Evolutionary conservation across 768 basidiomycete species (phyloP).

Genomic region (Serendipita sp.): DNA sequence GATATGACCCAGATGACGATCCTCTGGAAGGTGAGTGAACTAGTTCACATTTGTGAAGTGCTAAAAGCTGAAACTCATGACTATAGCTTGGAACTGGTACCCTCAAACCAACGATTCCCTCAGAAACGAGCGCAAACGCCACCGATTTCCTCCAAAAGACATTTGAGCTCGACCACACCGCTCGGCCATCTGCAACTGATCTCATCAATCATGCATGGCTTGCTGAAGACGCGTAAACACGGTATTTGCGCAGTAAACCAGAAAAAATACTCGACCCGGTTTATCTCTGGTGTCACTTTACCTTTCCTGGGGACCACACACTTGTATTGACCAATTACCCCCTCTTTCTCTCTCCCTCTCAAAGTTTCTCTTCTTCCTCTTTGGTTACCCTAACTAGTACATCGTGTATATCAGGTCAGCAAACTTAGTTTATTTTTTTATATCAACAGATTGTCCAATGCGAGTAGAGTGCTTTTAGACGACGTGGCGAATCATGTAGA

Average conservation of each 20-base stretch:
- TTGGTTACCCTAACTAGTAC: no score
- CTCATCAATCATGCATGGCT: conserved; percentile 66
- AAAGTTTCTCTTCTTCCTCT: no score
- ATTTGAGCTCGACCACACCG: conserved; percentile 70
- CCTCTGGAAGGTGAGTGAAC: conserved; percentile 66
- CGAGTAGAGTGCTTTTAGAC: no score
- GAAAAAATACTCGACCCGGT: neutral
- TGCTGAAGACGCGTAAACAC: neutral
- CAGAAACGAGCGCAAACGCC: conserved; percentile 80
- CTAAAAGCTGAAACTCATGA: neutral
- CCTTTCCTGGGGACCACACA: neutral
- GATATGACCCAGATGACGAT: conserved; percentile 98
- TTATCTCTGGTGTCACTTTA: neutral
- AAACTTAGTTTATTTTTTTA: no score
- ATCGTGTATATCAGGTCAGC: no score
- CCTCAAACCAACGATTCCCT: conserved; percentile 72
- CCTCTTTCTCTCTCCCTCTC: no score
- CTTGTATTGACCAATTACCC: neutral
- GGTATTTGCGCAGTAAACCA: no score
- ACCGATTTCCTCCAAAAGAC: conserved; percentile 73
- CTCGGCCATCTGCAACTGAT: conserved; percentile 61
- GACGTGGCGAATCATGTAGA: no score
- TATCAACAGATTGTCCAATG: no score
- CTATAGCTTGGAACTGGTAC: neutral
- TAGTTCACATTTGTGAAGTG: neutral